Evolutionary conservation across 1,139 yeast genomes (phyloP), one percentile per base, ranked within the genome.

Genomic region (Pichia sorboxylosa): DNA sequence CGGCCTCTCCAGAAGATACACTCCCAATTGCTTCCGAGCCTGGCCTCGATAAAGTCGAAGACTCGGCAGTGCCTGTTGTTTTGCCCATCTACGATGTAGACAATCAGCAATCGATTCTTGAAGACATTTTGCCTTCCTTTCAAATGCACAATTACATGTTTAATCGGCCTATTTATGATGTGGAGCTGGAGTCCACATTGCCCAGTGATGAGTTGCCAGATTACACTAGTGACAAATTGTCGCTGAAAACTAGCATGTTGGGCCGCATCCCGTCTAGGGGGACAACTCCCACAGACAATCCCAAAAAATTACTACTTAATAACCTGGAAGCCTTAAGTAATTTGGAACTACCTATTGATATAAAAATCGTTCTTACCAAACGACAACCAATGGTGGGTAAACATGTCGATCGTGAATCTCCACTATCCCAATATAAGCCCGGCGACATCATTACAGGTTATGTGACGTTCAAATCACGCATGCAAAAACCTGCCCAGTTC

Each of bases 111-210:
- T 19, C 36, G 13, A 16, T 32, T 2, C 23, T 33, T 3, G 49
- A 46, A 27, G 78, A 73, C 42, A 64, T 73, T 4, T 51, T 73
- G 29, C 80, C 80, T 1, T 69, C 78, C 2, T 73, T 73, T 45
- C 77, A 72, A 42, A 69, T 73, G 76, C 71, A 68, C 44, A 73
- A 67, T 42, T 61, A 69, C 17, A 59, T 73, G 32, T 57, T 72
- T 37, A 66, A 65, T 36, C 46, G 77, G 33, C 40, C 48, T 2
- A 30, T 51, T 2, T 39, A 32, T 24, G 45, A 46, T 24, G 43
- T 42, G 24, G 33, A 35, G 17, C 37, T 40, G 10, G 25, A 23
- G n/a, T 23, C 15, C 17, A 27, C 17, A 22, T 19, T 17, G 14
- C 26, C 19, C 26, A 21, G 18, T 11, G 24, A 26, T 17, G 18